These are phyloP conservation scores for Scheffersomyces illinoinensis DNA, from an alignment of 1,139 yeast genomes.

Conservation along the genomic window DNA sequence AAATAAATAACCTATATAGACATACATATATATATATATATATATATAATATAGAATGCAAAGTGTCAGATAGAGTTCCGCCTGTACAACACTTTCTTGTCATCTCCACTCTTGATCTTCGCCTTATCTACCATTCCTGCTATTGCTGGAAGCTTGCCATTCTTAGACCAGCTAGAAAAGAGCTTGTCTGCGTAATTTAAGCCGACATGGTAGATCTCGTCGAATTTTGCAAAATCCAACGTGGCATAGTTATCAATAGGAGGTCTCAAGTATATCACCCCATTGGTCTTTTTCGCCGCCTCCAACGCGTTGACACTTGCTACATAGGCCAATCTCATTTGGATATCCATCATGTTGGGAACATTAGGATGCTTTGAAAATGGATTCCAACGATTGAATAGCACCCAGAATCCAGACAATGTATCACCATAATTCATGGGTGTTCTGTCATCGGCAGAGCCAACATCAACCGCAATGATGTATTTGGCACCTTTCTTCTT, in stretches of 20 bases:
- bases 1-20: background rate
- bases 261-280: constrained; percentile 88
- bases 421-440: constrained; percentile 94
- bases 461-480: constrained; percentile 96
- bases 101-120: constrained; percentile 15
- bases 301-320: constrained; percentile 93
- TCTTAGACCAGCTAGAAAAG: constrained; percentile 53
- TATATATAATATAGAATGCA: background rate
- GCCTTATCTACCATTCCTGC: constrained; percentile 49
- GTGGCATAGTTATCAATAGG: constrained; percentile 93
- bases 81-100: constrained; percentile 39
- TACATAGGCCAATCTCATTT: constrained; percentile 89
- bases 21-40: background rate
- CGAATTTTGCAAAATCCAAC: constrained; percentile 87
- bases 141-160: constrained; percentile 60
- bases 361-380: constrained; percentile 84
- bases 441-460: constrained; percentile 88
- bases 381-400: constrained; percentile 87
- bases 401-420: constrained; percentile 87
- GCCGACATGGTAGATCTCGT: constrained; percentile 85
- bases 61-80: constrained; percentile 58
- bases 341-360: constrained; percentile 95
- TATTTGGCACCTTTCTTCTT: constrained; percentile 81
- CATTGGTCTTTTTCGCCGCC: constrained; percentile 79
- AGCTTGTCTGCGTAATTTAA: constrained; percentile 66